These are phyloP conservation scores for Ceratocystis alfenasii DNA, from an alignment of 2,329 filamentous ascomycete species.

Conservation along the genomic window DNA sequence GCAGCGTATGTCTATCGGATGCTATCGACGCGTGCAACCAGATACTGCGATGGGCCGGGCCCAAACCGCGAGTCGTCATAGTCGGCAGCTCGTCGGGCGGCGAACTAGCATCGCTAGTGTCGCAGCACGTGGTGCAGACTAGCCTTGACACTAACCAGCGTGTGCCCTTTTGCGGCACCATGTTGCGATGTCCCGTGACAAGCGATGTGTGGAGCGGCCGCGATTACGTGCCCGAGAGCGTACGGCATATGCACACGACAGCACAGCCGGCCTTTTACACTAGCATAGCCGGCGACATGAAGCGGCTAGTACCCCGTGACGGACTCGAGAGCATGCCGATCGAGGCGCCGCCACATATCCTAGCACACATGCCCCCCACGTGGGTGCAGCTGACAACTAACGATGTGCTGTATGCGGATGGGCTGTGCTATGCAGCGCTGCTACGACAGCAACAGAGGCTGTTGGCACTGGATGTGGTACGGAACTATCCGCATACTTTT, in stretches of 20 bases:
- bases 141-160: constrained; percentile 25
- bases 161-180: constrained; percentile 28
- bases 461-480: constrained; percentile 34
- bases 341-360: constrained; percentile 28
- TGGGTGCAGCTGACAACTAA: constrained; percentile 42
- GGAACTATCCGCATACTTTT: constrained; percentile 42
- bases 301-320: constrained; percentile 31
- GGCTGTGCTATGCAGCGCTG: constrained; percentile 37
- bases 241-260: constrained; percentile 33
- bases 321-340: constrained; percentile 34
- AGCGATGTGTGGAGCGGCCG: constrained; percentile 33
- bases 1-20: constrained; percentile 34
- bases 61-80: constrained; percentile 28
- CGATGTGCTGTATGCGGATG: constrained; percentile 41
- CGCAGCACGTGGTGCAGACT: constrained; percentile 27
- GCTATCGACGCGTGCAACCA: constrained; percentile 31
- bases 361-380: constrained; percentile 32
- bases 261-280: constrained; percentile 32
- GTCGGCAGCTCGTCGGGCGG: constrained; percentile 39
- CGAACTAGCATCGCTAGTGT: constrained; percentile 36
- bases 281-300: constrained; percentile 29
- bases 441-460: constrained; percentile 32
- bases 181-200: constrained; percentile 40
- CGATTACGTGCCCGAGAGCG: constrained; percentile 30
- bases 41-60: constrained; percentile 19